phyloP scores from a whole-genome alignment of 169 alveolate genomes.

The Cryptosporidium bovis region DNA sequence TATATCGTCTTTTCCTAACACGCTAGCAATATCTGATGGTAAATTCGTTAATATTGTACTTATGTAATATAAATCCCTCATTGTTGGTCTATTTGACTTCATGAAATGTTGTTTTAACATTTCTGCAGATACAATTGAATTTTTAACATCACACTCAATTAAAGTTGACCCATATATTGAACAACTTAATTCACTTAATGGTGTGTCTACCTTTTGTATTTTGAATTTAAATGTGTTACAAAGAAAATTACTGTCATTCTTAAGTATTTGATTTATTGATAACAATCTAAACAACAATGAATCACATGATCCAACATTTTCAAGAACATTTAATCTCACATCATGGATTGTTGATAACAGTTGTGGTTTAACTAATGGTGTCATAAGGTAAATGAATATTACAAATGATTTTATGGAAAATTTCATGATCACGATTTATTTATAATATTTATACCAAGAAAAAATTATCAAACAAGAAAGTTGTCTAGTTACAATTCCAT shows the following conservation, averaged over 20 bases:
- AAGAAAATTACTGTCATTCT: constrained; percentile 6
- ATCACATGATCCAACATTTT: constrained; percentile 46
- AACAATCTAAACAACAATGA: constrained; percentile 34
- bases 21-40: constrained; percentile 20
- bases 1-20: constrained; percentile 55
- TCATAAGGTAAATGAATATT: neutral
- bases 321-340: constrained; percentile 8
- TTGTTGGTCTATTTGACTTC: constrained; percentile 15
- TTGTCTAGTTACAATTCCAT: neutral
- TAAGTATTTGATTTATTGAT: neutral
- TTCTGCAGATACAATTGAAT: constrained; percentile 12
- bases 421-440: no score
- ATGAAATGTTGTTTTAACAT: constrained; percentile 27
- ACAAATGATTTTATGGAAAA: no score
- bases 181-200: constrained; percentile 38
- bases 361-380: neutral
- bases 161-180: constrained; percentile 44
- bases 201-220: constrained; percentile 24
- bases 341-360: constrained; percentile 14
- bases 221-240: constrained; percentile 44
- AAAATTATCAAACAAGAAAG: neutral
- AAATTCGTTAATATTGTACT: constrained; percentile 21
- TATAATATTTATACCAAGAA: no score
- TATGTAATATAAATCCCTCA: constrained; percentile 35
- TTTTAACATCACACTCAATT: constrained; percentile 44